Evolutionary conservation across 192 early-diverging fungal species (phyloP), one percentile per base, ranked within the genome.

Genomic region (Chytriomyces hyalinus): DNA sequence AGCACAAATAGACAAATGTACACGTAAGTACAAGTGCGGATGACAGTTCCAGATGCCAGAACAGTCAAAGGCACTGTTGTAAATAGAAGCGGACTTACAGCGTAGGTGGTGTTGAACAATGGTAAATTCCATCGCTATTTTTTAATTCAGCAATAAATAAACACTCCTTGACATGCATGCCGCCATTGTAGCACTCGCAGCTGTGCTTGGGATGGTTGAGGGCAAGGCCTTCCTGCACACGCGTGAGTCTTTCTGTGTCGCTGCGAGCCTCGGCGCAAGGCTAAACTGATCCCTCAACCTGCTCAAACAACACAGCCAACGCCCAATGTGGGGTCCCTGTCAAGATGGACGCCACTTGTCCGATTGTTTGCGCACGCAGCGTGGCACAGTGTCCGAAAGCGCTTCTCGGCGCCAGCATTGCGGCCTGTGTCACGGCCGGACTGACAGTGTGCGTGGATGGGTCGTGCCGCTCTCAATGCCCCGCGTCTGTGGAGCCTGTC

Each of bases 391-490:
- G 78, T 64, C 78, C 78, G 49, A 6, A 61, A 9, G 47, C 13
- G 20, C 45, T 78, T 17, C 48, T 20, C n/a, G 36, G 62, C 49
- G 44, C 22, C 20, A 17, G 13, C 11, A 15, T 70, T 65, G 8
- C 44, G 11, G 48, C 57, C 28, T 61, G 77, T 61, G 62, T 65
- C 26, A 7, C 77, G 6, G 17, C 17, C 6, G 70, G 61, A 8
- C 51, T 20, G 44, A 10, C 10, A 10, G 70, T 70, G 46, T 78
- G 77, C 51, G 61, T 63, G 24, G 77, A 78, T 47, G 77, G 77
- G 9, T 64, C 70, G 28, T 78, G 77, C 63, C 28, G 75, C 22
- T 36, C 44, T 22, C 13, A 45, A 8, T 50, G 49, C 44, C 8
- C 44, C 17, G 57, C 17, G 8, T 36, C 43, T 61, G 46, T 70